A percentile compares a stretch with the other conserved stretches of the same genome.
phyloP scores from a whole-genome alignment of 129 eudicot genomes.

The Artemisia argyi region DNA sequence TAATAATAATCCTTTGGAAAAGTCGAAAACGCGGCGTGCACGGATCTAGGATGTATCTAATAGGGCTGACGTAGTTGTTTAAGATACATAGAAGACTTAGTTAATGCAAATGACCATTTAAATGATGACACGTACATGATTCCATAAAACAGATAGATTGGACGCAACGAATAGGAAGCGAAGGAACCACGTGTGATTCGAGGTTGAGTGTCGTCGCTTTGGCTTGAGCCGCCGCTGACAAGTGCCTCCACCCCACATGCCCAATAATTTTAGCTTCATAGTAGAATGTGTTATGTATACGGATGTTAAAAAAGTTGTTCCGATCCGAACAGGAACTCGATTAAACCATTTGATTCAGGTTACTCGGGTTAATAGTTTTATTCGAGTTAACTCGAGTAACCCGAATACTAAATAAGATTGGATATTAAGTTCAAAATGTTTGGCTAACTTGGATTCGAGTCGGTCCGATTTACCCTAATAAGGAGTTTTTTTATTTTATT shows the following conservation, averaged over 20 bases:
- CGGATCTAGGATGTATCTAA: conserved; percentile 13
- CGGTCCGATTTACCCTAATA: too few species aligned
- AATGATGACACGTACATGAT: conserved; percentile 16
- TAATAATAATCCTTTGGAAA: not conserved
- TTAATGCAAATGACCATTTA: not conserved
- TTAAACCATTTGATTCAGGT: too few species aligned
- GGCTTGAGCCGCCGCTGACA: conserved; percentile 27
- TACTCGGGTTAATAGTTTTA: too few species aligned
- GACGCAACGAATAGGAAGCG: conserved; percentile 60
- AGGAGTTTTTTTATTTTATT: too few species aligned
- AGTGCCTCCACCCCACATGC: not conserved
- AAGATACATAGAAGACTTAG: conserved; percentile 23
- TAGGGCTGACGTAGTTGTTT: conserved; percentile 36
- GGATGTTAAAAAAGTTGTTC: not conserved
- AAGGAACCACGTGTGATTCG: conserved; percentile 28
- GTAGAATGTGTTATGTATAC: not conserved
- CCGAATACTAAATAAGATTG: too few species aligned
- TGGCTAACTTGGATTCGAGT: too few species aligned
- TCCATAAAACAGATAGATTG: not conserved
- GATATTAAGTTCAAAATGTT: too few species aligned
- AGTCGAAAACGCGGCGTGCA: conserved; percentile 30
- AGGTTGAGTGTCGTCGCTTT: conserved; percentile 14
- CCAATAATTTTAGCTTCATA: not conserved
- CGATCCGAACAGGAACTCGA: too few species aligned
- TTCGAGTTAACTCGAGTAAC: too few species aligned